A percentile compares a stretch with the other conserved stretches of the same genome.
Evolutionary conservation across 129 eudicot species (phyloP).

Genomic region (Arctium lappa): DNA sequence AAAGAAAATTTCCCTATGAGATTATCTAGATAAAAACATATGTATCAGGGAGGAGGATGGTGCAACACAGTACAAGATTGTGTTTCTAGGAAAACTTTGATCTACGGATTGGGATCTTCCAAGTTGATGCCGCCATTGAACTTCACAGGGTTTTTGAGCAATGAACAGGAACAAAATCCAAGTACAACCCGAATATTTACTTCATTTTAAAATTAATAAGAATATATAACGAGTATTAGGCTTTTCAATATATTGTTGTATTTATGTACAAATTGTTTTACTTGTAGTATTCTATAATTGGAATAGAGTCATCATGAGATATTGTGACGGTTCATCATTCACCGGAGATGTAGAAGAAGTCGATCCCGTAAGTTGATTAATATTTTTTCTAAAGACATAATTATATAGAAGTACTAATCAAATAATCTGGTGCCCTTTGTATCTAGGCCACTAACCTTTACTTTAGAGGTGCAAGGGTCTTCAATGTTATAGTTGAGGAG

Average conservation of each 20-base stretch:
- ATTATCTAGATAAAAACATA: neutral
- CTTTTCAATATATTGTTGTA: neutral
- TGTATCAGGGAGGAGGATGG: conserved; percentile 50
- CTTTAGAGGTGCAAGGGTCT: conserved; percentile 58
- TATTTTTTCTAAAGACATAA: neutral
- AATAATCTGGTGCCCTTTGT: neutral
- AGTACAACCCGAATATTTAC: conserved; percentile 16
- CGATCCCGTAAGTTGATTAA: conserved; percentile 22
- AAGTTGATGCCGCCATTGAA: conserved; percentile 25
- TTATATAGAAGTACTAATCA: neutral
- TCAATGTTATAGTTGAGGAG: conserved; percentile 49
- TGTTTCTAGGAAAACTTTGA: conserved; percentile 19
- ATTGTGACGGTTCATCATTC: conserved; percentile 62
- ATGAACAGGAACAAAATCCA: conserved; percentile 35
- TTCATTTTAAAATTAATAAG: neutral
- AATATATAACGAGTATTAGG: too few species aligned
- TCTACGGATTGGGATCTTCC: conserved; percentile 43
- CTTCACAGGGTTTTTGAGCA: conserved; percentile 47
- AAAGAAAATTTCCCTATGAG: too few species aligned
- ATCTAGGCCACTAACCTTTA: conserved; percentile 40
- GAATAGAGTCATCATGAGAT: conserved; percentile 51
- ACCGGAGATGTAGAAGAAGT: conserved; percentile 57
- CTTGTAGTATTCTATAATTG: conserved; percentile 53
- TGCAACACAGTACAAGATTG: conserved; percentile 34
- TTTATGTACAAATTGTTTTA: neutral